Percentiles rank a stretch among this genome's conserved stretches.
Conservation (phyloP, 148 eudicot species). For the Camellia granthamiana region DNA sequence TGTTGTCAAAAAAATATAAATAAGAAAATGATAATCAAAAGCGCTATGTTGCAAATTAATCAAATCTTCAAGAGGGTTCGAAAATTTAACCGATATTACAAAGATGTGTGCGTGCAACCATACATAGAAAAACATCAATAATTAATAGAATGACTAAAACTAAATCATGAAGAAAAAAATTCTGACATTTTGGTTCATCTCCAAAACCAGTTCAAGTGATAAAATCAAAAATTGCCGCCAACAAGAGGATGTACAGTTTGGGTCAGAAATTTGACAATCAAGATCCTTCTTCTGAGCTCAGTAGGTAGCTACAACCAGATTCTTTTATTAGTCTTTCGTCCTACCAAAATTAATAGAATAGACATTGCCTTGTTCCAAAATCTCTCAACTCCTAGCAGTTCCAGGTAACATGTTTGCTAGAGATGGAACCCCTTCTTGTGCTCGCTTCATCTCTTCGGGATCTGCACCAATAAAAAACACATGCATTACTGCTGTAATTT, state of each 20-base stretch:
- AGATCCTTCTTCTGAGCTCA: not conserved
- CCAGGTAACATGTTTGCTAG: constrained; percentile 64
- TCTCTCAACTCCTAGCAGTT: constrained; percentile 40
- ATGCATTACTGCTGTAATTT: not conserved
- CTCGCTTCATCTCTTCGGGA: constrained; percentile 83
- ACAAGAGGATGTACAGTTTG: not conserved
- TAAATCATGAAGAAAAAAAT: not conserved
- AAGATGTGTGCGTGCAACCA: no score
- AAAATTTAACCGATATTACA: no score
- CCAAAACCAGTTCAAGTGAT: not conserved
- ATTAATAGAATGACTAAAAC: no score
- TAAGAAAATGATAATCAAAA: no score
- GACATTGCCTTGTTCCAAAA: not conserved
- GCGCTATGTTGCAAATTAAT: no score
- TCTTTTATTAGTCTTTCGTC: not conserved
- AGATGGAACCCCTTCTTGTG: constrained; percentile 89
- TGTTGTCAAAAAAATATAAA: no score
- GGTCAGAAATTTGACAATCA: not conserved
- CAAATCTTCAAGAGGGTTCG: no score
- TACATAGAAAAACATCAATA: no score
- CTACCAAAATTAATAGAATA: not conserved
- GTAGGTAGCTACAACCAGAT: not conserved
- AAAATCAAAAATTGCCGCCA: not conserved
- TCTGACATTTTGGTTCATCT: not conserved
- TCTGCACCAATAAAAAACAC: constrained; percentile 42